Conservation (phyloP, 2,329 filamentous ascomycete species). For the Fusarium sp. region DNA sequence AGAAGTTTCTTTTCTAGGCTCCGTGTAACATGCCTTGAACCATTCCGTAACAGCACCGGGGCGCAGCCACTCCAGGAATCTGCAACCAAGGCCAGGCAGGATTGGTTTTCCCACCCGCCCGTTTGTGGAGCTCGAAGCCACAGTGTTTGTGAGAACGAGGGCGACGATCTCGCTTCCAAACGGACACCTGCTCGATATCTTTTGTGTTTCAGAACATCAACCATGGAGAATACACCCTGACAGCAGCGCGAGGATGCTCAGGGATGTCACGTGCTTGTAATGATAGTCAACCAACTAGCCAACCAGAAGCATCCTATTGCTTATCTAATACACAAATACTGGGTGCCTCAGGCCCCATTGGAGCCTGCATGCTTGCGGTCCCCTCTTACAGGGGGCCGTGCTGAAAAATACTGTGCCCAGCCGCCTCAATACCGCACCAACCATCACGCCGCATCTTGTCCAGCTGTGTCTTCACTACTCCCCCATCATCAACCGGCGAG, state of each 20-base stretch:
- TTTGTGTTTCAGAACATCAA: neutral
- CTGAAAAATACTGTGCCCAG: slow-evolving; percentile 58
- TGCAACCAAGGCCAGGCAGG: neutral
- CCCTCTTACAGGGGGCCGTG: slow-evolving; percentile 51
- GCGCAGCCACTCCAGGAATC: slow-evolving; percentile 9
- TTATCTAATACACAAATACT: slow-evolving; percentile 30
- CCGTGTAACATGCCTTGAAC: slow-evolving; percentile 24
- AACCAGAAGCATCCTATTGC: neutral
- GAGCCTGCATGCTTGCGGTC: slow-evolving; percentile 41
- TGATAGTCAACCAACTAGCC: slow-evolving; percentile 17
- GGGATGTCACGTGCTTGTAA: slow-evolving; percentile 38
- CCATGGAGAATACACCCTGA: neutral
- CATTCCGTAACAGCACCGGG: slow-evolving; percentile 29
- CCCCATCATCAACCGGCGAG: slow-evolving; percentile 63
- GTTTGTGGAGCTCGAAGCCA: slow-evolving; percentile 19
- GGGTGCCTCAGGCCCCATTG: slow-evolving; percentile 39
- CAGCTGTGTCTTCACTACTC: slow-evolving; percentile 65
- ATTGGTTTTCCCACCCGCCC: neutral
- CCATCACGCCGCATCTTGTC: slow-evolving; percentile 63
- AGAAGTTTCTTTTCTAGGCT: slow-evolving; percentile 12
- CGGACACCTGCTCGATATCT: neutral
- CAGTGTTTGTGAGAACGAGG: neutral
- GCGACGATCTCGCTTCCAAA: neutral
- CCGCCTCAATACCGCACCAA: slow-evolving; percentile 56
- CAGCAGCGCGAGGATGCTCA: neutral